Evolutionary conservation across 352 stramenopile genomes (phyloP).

Genomic region (Pythium volutum): DNA sequence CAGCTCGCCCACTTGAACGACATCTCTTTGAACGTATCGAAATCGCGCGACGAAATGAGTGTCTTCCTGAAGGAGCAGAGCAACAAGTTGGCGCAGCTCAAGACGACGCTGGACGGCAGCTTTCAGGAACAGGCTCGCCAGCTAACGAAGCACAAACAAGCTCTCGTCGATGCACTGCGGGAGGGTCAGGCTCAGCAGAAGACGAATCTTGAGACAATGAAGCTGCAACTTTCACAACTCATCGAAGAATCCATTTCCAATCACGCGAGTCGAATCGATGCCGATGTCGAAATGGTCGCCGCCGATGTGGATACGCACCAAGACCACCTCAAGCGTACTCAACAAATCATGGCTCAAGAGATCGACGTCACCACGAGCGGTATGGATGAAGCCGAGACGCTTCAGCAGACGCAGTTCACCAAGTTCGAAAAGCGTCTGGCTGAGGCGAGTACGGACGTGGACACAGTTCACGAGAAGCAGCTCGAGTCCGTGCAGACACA

Average conservation of each 20-base stretch:
- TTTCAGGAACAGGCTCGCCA: constrained; percentile 24
- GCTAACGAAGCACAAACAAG: constrained; percentile 22
- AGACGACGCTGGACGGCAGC: constrained; percentile 16
- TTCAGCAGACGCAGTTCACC: constrained; percentile 21
- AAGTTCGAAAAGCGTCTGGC: constrained; percentile 21
- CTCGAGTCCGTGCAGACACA: constrained; percentile 9
- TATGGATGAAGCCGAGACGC: constrained; percentile 22
- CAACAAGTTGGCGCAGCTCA: constrained; percentile 21
- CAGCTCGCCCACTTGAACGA: constrained; percentile 20
- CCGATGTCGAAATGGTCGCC: constrained; percentile 22
- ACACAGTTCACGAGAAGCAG: constrained; percentile 19
- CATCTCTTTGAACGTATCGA: constrained; percentile 22
- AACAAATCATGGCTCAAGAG: constrained; percentile 22
- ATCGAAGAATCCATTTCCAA: constrained; percentile 26
- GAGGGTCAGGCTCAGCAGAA: constrained; percentile 25
- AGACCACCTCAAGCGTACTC: constrained; percentile 14
- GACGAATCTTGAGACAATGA: constrained; percentile 24
- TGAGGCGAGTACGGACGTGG: constrained; percentile 7
- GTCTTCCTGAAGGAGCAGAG: constrained; percentile 28
- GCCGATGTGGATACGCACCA: constrained; percentile 22
- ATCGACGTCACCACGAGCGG: constrained; percentile 20
- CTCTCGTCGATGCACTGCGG: constrained; percentile 23
- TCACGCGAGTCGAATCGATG: constrained; percentile 21
- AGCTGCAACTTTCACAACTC: constrained; percentile 22
- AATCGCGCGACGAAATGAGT: constrained; percentile 29